Evolutionary conservation across 2,329 filamentous ascomycete genomes (phyloP), one percentile per base, ranked within the genome.

Genomic region (Geosmithia morbida): DNA sequence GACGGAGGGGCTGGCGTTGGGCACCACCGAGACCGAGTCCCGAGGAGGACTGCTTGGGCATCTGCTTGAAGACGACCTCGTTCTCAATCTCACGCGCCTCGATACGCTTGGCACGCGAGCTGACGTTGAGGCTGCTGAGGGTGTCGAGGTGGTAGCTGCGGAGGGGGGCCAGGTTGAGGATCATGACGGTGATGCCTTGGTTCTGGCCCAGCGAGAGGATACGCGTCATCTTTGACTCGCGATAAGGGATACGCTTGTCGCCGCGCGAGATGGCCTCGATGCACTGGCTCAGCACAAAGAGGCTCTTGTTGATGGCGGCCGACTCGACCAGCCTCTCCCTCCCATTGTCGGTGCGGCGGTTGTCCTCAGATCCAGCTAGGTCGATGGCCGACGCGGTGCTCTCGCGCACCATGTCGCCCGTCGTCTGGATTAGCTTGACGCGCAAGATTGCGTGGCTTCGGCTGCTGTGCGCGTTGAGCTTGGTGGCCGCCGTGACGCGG

Each of bases 51-150:
- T 74, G 69, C 48, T 79, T 74, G 26, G 83, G 79, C 48, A 78
- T 75, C 47, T 85, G 81, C 59, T 85, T 87, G 68, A 87, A 94
- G 41, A 95, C 82, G 3, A 94, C 83, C 59, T 96, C 88, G 58
- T 97, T 97, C 63, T 97, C 90, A 49, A 95, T 86, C 62, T 97
- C 92, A 46, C 87, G 83, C 11, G 95, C 84, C 62, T 97, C 90
- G 55, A 97, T 96, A 58, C 94, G 87, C 70, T 96, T 96, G 20
- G 90, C 94, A 11, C 90, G 78, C 46, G 92, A 96, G 57, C 89
- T 92, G 58, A 97, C 92, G 59, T 95, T 96, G 47, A 97, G 69
- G 52, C 89, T 95, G 64, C 87, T 94, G 6, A 96, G 72, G 0
- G 90, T 96, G 61, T 97, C 90, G 40, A 95, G 74, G 58, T 97